These are phyloP conservation scores for Apiospora phragmitis DNA, from an alignment of 2,329 filamentous ascomycete species.

Conservation along the genomic window DNA sequence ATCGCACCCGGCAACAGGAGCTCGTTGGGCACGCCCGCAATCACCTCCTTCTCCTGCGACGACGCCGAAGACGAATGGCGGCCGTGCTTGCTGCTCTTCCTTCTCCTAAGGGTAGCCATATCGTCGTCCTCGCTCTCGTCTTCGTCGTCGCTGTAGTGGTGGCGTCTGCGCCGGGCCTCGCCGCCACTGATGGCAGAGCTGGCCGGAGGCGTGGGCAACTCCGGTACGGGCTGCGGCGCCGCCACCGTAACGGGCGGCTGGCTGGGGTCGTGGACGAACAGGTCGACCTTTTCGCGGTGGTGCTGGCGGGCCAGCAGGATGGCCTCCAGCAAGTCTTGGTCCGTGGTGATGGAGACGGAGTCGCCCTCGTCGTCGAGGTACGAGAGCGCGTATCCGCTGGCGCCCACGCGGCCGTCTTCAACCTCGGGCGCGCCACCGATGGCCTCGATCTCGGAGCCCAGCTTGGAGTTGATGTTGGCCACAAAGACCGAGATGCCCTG, in stretches of 20 bases:
- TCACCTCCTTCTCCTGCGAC: slow-evolving; percentile 70
- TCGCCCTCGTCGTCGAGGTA: slow-evolving; percentile 98
- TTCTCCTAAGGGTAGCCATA: slow-evolving; percentile 51
- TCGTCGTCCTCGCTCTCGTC: slow-evolving; percentile 56
- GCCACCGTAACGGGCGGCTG: slow-evolving; percentile 76
- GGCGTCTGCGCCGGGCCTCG: slow-evolving; percentile 43
- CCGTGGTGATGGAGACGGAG: slow-evolving; percentile 93
- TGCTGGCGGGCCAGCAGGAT: slow-evolving; percentile 78
- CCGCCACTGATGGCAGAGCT: slow-evolving; percentile 47
- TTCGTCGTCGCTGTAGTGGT: slow-evolving; percentile 44
- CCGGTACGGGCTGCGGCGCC: slow-evolving; percentile 47
- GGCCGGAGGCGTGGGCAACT: slow-evolving; percentile 47
- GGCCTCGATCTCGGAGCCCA: slow-evolving; percentile 78
- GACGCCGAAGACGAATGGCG: slow-evolving; percentile 33
- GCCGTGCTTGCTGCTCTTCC: slow-evolving; percentile 44
- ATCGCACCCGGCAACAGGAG: slow-evolving; percentile 90
- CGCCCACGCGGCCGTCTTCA: slow-evolving; percentile 75
- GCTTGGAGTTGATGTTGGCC: slow-evolving; percentile 74
- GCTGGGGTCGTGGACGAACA: slow-evolving; percentile 93
- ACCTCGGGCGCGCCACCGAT: slow-evolving; percentile 80
- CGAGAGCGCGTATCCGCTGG: slow-evolving; percentile 84
- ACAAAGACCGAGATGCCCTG: slow-evolving; percentile 82
- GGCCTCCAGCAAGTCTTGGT: slow-evolving; percentile 89
- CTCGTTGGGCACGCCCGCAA: slow-evolving; percentile 91
- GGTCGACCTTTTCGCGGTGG: slow-evolving; percentile 87